These are phyloP conservation scores for Trypanosoma avium DNA, from an alignment of 208 protist genomes.

Conservation along the genomic window DNA sequence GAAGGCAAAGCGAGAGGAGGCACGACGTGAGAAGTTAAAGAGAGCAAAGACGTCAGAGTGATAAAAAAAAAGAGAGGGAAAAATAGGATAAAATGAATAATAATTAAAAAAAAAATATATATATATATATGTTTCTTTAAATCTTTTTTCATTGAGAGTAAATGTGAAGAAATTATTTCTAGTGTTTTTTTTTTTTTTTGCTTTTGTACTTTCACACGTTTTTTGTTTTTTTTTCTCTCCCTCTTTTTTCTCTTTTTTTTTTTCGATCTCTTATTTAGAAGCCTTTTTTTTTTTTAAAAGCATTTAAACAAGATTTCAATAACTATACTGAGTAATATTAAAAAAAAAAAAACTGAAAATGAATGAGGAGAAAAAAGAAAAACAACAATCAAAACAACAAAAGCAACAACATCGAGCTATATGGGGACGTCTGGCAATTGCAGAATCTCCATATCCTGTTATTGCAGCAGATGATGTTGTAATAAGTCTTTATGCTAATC, in stretches of 20 bases:
- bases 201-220: no score
- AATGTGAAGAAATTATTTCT: no score
- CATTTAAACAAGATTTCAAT: no score
- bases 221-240: no score
- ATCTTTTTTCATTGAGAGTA: no score
- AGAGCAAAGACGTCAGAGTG: background rate
- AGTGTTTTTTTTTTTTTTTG: no score
- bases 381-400: background rate
- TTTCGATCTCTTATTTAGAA: background rate
- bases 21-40: slow-evolving; percentile 20
- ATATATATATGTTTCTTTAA: no score
- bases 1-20: slow-evolving; percentile 34
- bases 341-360: background rate
- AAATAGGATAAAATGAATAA: no score
- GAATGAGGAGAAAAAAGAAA: background rate
- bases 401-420: slow-evolving; percentile 30
- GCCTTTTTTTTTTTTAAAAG: background rate
- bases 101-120: no score
- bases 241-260: background rate
- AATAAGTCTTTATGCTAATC: slow-evolving; percentile 33
- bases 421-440: slow-evolving; percentile 45
- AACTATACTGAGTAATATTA: no score
- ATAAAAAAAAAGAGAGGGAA: no score
- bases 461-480: slow-evolving; percentile 42
- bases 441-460: slow-evolving; percentile 43